Base-by-base conservation (phyloP, 2,329 filamentous ascomycete species). In the Pyricularia sp. region DNA sequence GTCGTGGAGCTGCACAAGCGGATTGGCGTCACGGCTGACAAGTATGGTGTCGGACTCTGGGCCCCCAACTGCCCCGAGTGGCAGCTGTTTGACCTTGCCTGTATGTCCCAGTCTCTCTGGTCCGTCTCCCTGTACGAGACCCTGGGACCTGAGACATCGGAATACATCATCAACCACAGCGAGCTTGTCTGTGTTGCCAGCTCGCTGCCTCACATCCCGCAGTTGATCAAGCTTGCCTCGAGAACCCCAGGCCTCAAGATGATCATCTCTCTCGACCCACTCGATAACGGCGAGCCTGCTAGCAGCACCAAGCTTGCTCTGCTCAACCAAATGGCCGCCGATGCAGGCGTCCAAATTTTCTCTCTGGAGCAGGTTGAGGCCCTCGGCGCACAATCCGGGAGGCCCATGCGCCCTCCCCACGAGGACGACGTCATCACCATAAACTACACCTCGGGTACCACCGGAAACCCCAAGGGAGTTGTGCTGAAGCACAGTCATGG, bases 71-170 rank as follows among this genome's bases (percentile, higher is more conserved):
- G 92, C 70, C 90, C 92, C 0, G 92, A 97, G 79, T 97, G 92
- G 93, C 92, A 96, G 82, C 88, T 97, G 70, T 87, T 90, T 69
- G 94, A 98, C 83, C 82, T 98, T 76, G 95, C 88, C 58, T 90
- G 92, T 77, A 88, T 92, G 81, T 95, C 93, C 14, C 95, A 98
- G 79, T 88, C 90, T 9, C 87, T 98, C 33, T 98, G 86, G 80
- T 92, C 91, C 26, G 93, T 99, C 69, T 97, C 94, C 5, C 90
- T 99, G 67, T 99, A 99, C 82, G 95, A 98, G 79, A 97, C 94
- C 14, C 87, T 99, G 5, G 94, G 94, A 11, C 90, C 94, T 14
- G 92, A 97, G 73, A 88, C 94, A 2, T 94, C 92, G 69, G 93
- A 98, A 81, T 98, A 92, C 81, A 97, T 99, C 79, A 91, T 98